Evolutionary conservation across 1,139 yeast species (phyloP).

Genomic region (Pichia sp.): DNA sequence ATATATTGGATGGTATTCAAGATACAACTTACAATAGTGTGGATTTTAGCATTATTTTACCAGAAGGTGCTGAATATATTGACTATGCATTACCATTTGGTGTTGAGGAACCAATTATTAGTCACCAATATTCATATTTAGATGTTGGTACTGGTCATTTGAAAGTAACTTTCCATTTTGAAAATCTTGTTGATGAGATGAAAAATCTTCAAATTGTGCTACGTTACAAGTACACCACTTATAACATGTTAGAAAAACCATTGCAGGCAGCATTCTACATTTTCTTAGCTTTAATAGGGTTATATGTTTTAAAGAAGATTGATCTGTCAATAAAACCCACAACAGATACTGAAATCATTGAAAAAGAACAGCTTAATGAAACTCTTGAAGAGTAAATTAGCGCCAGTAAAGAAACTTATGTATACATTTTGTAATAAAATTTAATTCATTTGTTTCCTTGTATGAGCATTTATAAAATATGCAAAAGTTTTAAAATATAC

Average conservation of each 20-base stretch:
- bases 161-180: constrained; percentile 56
- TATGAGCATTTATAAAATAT: not conserved
- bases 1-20: constrained; percentile 64
- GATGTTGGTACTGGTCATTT: constrained; percentile 78
- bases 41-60: constrained; percentile 60
- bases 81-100: constrained; percentile 55
- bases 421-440: not conserved
- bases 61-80: constrained; percentile 74
- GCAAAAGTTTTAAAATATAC: too few species aligned
- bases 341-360: not conserved
- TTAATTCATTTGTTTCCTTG: not conserved
- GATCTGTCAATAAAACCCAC: constrained; percentile 29
- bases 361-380: not conserved
- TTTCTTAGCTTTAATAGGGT: constrained; percentile 54
- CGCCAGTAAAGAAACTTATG: not conserved
- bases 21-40: constrained; percentile 65
- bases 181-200: constrained; percentile 67
- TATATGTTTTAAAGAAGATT: constrained; percentile 43
- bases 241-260: constrained; percentile 58
- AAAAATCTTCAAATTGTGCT: constrained; percentile 51
- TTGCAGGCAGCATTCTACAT: constrained; percentile 57
- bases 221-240: constrained; percentile 53
- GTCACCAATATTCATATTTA: constrained; percentile 56
- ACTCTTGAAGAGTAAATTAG: not conserved
- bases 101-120: constrained; percentile 32